Base-by-base conservation (phyloP, 371 early-diverging fungal species). In the Batkoa obscura region DNA sequence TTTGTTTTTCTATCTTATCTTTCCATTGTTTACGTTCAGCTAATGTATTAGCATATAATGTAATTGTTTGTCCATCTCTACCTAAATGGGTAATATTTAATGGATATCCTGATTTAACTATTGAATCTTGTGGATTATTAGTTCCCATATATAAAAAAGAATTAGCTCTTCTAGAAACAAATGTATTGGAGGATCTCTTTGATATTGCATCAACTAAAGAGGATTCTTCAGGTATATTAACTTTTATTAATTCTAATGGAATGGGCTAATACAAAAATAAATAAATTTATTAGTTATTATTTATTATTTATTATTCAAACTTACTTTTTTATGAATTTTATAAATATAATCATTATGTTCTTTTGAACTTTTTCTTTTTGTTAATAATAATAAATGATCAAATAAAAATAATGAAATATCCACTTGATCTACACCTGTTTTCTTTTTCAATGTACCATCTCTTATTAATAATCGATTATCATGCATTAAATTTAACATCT, bases 331-430 rank as follows among this genome's bases (percentile, higher is more conserved):
- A 59, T 71, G 72, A 5, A 85, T 71, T 58, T 83, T 81, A 66
- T 79, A 84, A 47, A 74, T 72, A 62, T 74, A 65, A 62, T 71
- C 62, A 65, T 83, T 72, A 51, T 66, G 64, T 55, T 79, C 60
- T 62, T 66, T 50, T 55, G 66, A 66, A 55, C 72, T 66, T 71
- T 77, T 75, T 41, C 71, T 69, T 62, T 83, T 85, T 45, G 86
- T 76, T 62, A 93, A 68, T 9, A 94, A 62, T 12, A 94, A 66
- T 51, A 76, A 74, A 65, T 92, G 88, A 60, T 94, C 95, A 43
- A 94, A 78, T 32, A 93, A 64, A 62, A 85, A 86, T 17, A 90
- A 78, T 39, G 72, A 70, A 12, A 91, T 59, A 30, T 84, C 83
- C 0, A 77, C 68, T 15, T 72, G 69, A 47, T 83, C 84, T 0